Evolutionary conservation across 441 rosid genomes (phyloP), one percentile per base, ranked within the genome.

Genomic region (Lepidium campestre): DNA sequence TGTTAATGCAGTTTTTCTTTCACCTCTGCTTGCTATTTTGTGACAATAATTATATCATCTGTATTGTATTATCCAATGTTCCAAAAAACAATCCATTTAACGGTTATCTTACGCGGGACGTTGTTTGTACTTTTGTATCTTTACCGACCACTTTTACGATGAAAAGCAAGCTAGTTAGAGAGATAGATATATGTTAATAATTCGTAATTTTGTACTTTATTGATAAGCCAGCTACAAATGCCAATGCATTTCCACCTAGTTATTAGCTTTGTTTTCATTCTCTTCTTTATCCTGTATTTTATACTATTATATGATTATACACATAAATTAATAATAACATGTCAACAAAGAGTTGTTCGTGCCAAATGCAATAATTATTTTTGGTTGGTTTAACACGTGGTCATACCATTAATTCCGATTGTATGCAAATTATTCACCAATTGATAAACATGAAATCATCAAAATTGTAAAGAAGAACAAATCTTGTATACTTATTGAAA

Each of bases 71-170:
- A n/a, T 42, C 19, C 47, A 23, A 29, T 3, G 49, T 25, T 20
- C 7, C 54, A 48, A 13, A 7, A 19, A n/a, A 3, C 6, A 42
- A 34, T 34, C 57, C 32, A 46, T 65, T 70, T 13, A 40, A 57
- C 66, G 34, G 55, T 65, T 49, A 32, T 19, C 46, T 48, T 4
- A 72, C 76, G 76, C 76, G 76, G 18, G 49, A 39, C 46, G 6
- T 56, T 47, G 29, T 9, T 31, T 10, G 50, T 55, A 15, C 50
- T 27, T 55, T 59, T 5, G 20, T 9, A 44, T 18, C 45, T 36
- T 55, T 35, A 4, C 23, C 29, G 34, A 47, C 20, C 48, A 47
- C 41, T 72, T 72, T 65, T 56, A 19, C 39, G 45, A 39, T 29
- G 59, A 6, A 47, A 57, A 47, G 57, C 70, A 56, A 63, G 50